phyloP scores from a whole-genome alignment of 164 flowering plant species.

The Berberis thunbergii region DNA sequence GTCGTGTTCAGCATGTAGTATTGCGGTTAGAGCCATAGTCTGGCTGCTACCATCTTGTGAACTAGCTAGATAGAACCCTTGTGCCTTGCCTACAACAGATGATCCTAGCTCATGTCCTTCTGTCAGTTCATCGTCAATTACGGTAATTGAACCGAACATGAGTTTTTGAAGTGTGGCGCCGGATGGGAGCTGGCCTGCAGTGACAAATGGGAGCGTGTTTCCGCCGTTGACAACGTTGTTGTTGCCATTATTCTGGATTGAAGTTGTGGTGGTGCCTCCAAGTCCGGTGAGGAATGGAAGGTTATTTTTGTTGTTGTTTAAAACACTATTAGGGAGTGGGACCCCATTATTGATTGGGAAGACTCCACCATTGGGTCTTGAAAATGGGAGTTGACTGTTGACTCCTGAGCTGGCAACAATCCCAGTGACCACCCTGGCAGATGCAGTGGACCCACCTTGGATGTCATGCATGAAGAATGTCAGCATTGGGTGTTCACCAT shows the following conservation, averaged over 20 bases:
- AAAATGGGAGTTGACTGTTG: slow-evolving; percentile 21
- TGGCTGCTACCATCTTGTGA: slow-evolving; percentile 37
- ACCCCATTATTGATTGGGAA: slow-evolving; percentile 24
- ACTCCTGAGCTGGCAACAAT: slow-evolving; percentile 36
- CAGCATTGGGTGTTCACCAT: slow-evolving; percentile 9
- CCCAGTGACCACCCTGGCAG: slow-evolving; percentile 63
- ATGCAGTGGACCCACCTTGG: slow-evolving; percentile 56
- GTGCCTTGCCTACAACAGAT: slow-evolving; percentile 33
- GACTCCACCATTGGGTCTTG: slow-evolving; percentile 19
- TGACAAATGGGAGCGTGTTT: slow-evolving; percentile 2
- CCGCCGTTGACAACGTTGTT: slow-evolving; percentile 4
- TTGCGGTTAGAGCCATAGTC: slow-evolving; percentile 41
- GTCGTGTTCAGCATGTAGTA: slow-evolving; percentile 14
- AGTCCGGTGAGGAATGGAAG: slow-evolving; percentile 2
- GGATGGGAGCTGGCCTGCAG: slow-evolving; percentile 19
- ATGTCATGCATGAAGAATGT: slow-evolving; percentile 78
- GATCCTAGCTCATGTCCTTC: slow-evolving; percentile 10
- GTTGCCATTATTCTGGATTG: slow-evolving; percentile 9
- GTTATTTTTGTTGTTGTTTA: neutral
- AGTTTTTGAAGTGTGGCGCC: slow-evolving; percentile 28
- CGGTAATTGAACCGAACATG: slow-evolving; percentile 22
- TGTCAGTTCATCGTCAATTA: slow-evolving; percentile 22
- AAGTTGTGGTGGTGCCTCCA: neutral
- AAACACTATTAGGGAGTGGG: slow-evolving; percentile 12
- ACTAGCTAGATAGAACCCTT: slow-evolving; percentile 41